Evolutionary conservation across 1,139 yeast species (phyloP).

Genomic region (Lodderomyces orthopsilosis): DNA sequence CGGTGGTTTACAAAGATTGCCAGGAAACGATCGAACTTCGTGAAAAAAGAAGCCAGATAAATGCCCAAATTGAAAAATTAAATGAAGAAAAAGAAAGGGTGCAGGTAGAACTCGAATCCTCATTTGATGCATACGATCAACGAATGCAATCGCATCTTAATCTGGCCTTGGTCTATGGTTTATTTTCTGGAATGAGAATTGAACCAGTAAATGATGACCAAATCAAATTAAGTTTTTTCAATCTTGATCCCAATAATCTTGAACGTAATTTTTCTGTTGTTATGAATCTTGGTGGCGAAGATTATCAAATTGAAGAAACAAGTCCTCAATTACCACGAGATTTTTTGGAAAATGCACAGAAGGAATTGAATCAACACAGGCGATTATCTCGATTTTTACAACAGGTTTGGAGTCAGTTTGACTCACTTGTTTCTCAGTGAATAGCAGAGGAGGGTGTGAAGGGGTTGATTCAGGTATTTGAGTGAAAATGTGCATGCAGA

Average conservation of each 20-base stretch:
- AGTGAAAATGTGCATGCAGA: too few relatives aligned
- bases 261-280: slow-evolving; percentile 37
- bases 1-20: slow-evolving; percentile 27
- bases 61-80: slow-evolving; percentile 25
- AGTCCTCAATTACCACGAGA: slow-evolving; percentile 31
- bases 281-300: slow-evolving; percentile 35
- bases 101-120: slow-evolving; percentile 5
- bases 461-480: too few relatives aligned
- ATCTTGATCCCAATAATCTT: slow-evolving; percentile 40
- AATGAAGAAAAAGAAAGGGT: slow-evolving; percentile 18
- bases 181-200: slow-evolving; percentile 44
- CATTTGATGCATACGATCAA: slow-evolving; percentile 4
- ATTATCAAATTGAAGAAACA: slow-evolving; percentile 29
- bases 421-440: background rate
- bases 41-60: slow-evolving; percentile 23
- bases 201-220: slow-evolving; percentile 37
- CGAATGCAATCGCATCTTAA: slow-evolving; percentile 28
- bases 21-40: slow-evolving; percentile 22
- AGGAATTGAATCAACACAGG: slow-evolving; percentile 34
- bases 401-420: slow-evolving; percentile 24
- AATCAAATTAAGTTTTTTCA: slow-evolving; percentile 38
- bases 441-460: background rate
- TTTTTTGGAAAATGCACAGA: slow-evolving; percentile 19
- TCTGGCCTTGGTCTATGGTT: slow-evolving; percentile 42
- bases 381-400: slow-evolving; percentile 41